Percentiles rank a stretch among this genome's conserved stretches.
Evolutionary conservation across 768 basidiomycete genomes (phyloP).

Genomic region (Arthromyces matolae): DNA sequence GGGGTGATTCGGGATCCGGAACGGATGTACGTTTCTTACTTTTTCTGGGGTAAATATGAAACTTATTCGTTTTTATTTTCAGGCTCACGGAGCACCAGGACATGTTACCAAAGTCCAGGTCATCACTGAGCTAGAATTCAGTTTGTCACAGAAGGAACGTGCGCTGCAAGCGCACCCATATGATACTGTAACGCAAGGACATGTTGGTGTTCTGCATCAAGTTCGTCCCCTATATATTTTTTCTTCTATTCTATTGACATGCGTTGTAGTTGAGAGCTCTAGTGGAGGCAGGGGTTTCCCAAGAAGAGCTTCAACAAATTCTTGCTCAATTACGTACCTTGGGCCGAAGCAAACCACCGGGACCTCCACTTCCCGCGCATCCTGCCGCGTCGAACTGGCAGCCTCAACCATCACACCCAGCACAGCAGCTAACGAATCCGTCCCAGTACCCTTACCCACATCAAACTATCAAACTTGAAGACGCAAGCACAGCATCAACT

Average conservation of each 20-base stretch:
- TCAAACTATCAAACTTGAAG: slow-evolving; percentile 21
- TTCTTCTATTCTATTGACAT: slow-evolving; percentile 2
- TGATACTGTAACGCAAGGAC: slow-evolving; percentile 63
- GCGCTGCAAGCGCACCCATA: slow-evolving; percentile 67
- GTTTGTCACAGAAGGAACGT: slow-evolving; percentile 77
- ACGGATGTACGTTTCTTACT: slow-evolving; percentile 33
- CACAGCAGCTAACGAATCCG: slow-evolving; percentile 17
- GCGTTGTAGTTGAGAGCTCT: slow-evolving; percentile 56
- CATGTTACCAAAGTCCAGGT: slow-evolving; percentile 76
- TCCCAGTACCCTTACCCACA: slow-evolving; percentile 14
- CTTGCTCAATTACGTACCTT: slow-evolving; percentile 64
- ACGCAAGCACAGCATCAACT: slow-evolving; percentile 18
- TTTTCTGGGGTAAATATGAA: too few relatives aligned
- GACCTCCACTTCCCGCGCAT: slow-evolving; percentile 18
- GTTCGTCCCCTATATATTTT: slow-evolving; percentile 38
- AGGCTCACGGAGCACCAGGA: slow-evolving; percentile 36
- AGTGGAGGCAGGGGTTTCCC: slow-evolving; percentile 77
- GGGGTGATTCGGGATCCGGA: slow-evolving; percentile 54
- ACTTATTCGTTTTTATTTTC: slow-evolving; percentile 9
- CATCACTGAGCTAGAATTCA: slow-evolving; percentile 77
- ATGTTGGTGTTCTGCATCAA: slow-evolving; percentile 78
- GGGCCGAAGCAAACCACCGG: slow-evolving; percentile 37
- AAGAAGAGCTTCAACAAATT: slow-evolving; percentile 76
- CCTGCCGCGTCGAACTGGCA: slow-evolving; percentile 21
- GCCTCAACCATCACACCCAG: slow-evolving; percentile 12